phyloP scores from a whole-genome alignment of 2,329 filamentous ascomycete genomes.

The Cercospora sp. region DNA sequence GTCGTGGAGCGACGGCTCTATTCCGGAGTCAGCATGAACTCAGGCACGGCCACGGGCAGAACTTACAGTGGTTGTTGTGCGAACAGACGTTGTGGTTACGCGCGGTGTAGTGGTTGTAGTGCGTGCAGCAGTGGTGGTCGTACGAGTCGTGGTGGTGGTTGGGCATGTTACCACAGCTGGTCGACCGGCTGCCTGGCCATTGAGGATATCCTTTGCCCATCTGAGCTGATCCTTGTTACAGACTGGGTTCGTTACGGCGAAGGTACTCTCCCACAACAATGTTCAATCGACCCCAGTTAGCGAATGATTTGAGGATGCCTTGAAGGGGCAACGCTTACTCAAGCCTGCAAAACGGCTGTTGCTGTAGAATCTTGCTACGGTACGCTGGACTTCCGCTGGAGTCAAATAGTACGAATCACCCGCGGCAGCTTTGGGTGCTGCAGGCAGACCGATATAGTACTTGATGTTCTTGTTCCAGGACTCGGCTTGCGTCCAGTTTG shows the following conservation, averaged over 20 bases:
- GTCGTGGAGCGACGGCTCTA: neutral
- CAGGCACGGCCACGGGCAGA: neutral
- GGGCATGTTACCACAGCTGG: conserved; percentile 6
- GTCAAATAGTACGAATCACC: conserved; percentile 47
- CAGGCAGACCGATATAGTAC: conserved; percentile 55
- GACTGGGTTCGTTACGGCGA: conserved; percentile 38
- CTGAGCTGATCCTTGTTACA: conserved; percentile 49
- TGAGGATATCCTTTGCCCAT: conserved; percentile 52
- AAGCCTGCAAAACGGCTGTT: conserved; percentile 56
- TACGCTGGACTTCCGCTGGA: conserved; percentile 47
- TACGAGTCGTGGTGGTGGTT: conserved; percentile 4
- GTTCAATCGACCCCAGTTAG: no score
- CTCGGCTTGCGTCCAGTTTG: conserved; percentile 43
- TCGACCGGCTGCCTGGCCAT: conserved; percentile 2
- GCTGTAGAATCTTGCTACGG: conserved; percentile 49
- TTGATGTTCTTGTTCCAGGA: conserved; percentile 50
- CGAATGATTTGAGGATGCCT: neutral
- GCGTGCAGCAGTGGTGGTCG: neutral
- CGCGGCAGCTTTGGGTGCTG: conserved; percentile 35
- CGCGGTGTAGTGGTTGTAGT: conserved; percentile 6
- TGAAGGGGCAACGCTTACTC: conserved; percentile 30
- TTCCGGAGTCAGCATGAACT: neutral
- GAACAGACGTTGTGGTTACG: neutral
- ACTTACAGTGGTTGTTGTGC: neutral
- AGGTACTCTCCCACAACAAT: conserved; percentile 51